phyloP scores from a whole-genome alignment of 768 basidiomycete genomes.

The Phaffia tasmanica region DNA sequence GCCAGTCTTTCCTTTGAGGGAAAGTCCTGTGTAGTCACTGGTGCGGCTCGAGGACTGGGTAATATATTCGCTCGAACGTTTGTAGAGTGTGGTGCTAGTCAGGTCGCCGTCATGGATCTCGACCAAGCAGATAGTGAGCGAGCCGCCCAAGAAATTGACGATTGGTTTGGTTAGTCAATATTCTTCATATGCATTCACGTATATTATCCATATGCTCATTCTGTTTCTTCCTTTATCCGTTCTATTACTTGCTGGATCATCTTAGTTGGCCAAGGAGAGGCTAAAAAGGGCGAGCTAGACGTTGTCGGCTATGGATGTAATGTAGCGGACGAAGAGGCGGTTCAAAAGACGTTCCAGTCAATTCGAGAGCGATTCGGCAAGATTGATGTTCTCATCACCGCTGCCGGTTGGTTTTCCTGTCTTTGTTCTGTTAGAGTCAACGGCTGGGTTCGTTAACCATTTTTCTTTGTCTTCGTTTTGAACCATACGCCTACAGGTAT shows the following conservation, averaged over 20 bases:
- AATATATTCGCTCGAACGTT: conserved; percentile 85
- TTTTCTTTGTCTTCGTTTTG: conserved; percentile 28
- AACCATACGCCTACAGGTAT: conserved; percentile 47
- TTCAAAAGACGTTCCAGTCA: conserved; percentile 58
- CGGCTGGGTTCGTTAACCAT: conserved; percentile 29
- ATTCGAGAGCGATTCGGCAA: conserved; percentile 48
- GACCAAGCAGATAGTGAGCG: conserved; percentile 54
- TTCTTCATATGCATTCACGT: conserved; percentile 27
- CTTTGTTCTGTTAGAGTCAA: neutral
- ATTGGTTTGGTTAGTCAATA: conserved; percentile 43
- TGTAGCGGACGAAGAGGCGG: conserved; percentile 68
- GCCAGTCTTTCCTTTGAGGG: conserved; percentile 66
- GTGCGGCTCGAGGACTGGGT: conserved; percentile 82
- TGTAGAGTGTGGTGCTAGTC: conserved; percentile 71
- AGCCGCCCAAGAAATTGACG: conserved; percentile 58
- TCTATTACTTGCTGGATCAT: neutral
- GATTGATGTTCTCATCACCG: conserved; percentile 74
- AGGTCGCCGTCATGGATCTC: conserved; percentile 70
- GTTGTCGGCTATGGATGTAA: conserved; percentile 74
- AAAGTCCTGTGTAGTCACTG: conserved; percentile 79
- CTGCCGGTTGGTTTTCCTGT: conserved; percentile 48
- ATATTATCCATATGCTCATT: neutral
- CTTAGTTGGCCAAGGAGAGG: conserved; percentile 43
- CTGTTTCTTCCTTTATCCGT: neutral
- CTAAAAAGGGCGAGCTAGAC: conserved; percentile 49